phyloP scores from a whole-genome alignment of 805 yeast species.

The Cyberlindnera lachancei region DNA sequence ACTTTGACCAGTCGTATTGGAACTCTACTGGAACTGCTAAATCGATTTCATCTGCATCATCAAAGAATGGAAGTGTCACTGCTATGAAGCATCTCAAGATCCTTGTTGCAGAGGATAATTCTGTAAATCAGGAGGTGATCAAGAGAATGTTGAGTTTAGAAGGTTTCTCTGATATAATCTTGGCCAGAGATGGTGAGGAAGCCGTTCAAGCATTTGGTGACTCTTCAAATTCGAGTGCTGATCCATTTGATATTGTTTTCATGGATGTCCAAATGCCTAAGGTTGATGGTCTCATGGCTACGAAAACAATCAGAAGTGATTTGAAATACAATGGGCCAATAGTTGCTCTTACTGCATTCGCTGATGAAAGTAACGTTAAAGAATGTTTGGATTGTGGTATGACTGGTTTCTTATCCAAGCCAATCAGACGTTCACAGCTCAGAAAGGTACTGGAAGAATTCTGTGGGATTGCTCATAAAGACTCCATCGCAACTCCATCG shows the following conservation, averaged over 20 bases:
- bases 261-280: conserved; percentile 99
- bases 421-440: conserved; percentile 66
- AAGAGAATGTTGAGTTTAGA: conserved; percentile 81
- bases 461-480: background rate
- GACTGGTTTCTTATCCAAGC: conserved; percentile 87
- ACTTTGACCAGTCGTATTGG: conserved; percentile 15
- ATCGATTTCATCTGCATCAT: conserved; percentile 3
- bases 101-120: conserved; percentile 89
- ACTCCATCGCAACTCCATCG: background rate
- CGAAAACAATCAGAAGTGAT: conserved; percentile 67
- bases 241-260: conserved; percentile 63
- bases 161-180: conserved; percentile 60
- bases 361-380: conserved; percentile 82
- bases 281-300: conserved; percentile 83
- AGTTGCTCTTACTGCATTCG: conserved; percentile 92
- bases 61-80: conserved; percentile 6
- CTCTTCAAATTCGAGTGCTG: conserved; percentile 18
- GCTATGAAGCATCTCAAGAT: conserved; percentile 31
- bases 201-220: conserved; percentile 61
- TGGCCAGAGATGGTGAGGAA: conserved; percentile 89
- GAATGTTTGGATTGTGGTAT: conserved; percentile 87
- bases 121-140: conserved; percentile 91
- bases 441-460: conserved; percentile 40
- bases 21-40: conserved; percentile 36
- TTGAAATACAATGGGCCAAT: conserved; percentile 63